Conservation (phyloP, 176 grass and related monocot genomes). For the Lolium rigidum region DNA sequence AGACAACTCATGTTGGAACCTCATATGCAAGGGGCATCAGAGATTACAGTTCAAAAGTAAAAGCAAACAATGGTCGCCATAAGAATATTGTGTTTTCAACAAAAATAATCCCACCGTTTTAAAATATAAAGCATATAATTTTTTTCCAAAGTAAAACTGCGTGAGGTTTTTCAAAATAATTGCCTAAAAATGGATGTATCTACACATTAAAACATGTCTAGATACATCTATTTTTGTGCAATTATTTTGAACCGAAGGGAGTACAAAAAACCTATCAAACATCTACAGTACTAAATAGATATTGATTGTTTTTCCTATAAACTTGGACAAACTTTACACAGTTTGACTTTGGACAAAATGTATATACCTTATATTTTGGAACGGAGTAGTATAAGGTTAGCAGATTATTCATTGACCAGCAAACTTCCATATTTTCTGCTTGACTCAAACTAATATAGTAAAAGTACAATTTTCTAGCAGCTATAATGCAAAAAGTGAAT, state of each 20-base stretch:
- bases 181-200: no score
- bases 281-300: background rate
- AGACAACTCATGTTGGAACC: conserved; percentile 4
- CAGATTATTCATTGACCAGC: conserved; percentile 28
- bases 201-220: no score
- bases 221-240: no score
- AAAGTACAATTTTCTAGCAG: conserved; percentile 10
- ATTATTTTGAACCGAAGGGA: no score
- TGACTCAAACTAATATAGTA: background rate
- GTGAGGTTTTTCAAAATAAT: background rate
- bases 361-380: background rate
- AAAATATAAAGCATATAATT: background rate
- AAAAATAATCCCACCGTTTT: background rate
- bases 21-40: background rate
- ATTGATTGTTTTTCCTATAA: background rate
- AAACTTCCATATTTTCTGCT: background rate
- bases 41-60: background rate
- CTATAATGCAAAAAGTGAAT: background rate
- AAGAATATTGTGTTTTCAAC: conserved; percentile 7
- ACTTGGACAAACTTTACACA: background rate
- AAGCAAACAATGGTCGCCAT: conserved; percentile 3
- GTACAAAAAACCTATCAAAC: background rate
- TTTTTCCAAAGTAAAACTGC: background rate
- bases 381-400: background rate
- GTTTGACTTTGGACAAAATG: background rate